Base-by-base conservation (phyloP, 2,329 filamentous ascomycete genomes). In the Aspergillus fumigatus region DNA sequence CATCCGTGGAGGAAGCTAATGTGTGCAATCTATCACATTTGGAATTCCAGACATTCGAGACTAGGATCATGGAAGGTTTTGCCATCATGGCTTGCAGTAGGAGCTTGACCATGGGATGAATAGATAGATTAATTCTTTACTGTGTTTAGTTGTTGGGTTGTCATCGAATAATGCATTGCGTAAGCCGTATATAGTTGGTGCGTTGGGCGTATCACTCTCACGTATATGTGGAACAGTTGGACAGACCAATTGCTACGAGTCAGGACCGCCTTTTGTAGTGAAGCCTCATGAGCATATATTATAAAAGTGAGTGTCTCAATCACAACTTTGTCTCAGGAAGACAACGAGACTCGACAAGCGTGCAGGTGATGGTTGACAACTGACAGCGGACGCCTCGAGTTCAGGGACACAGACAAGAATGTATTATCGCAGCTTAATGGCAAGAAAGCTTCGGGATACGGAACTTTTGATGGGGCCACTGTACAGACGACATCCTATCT, bases 401-500 rank as follows among this genome's bases (percentile, higher is more conserved):
- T 38, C 4, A 17, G 14, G 32, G 32, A 38, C 32, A 14, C 11
- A 35, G 32, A 35, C 32, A 35, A 35, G 32, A 35, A 35, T 14
- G 14, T 17, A 17, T 38, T 17, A 38, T 38, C 32, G 2, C 32
- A 17, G 32, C 32, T 38, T 38, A 41, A 52, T n/a, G 11, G 40
- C 38, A 19, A 48, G 21, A 32, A 47, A 52, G 25, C 47, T 7
- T 25, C 51, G 40, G 51, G 35, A 48, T 17, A n/a, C 14, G 2
- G n/a, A 23, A 41, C 52, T 53, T 49, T 48, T 23, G 52, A 53
- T 32, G 7, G 10, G n/a, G n/a, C 51, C 48, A 52, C 41, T 35
- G 51, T 19, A 48, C 32, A 17, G 32, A 35, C 11, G 32, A 5
- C 32, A 35, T 7, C 6, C 4, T 38, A 38, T 17, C 32, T 38